A percentile compares a stretch with the other conserved stretches of the same genome.
Evolutionary conservation across 306 rosid genomes (phyloP).

Genomic region (Cicer yamashitae): DNA sequence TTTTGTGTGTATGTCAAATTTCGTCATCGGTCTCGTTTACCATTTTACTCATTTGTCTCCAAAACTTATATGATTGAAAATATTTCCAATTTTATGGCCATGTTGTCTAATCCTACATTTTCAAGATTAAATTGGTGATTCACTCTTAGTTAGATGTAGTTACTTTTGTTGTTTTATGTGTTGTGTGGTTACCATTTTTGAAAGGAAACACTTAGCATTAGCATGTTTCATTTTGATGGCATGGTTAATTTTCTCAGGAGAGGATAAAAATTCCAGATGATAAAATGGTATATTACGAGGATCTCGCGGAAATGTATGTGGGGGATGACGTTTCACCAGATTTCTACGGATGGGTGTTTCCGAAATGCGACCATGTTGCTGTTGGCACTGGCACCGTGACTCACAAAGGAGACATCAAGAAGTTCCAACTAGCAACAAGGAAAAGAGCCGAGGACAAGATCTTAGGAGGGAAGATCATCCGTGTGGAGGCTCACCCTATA

Average conservation of each 20-base stretch:
- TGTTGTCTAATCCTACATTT: neutral
- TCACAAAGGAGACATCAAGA: slow-evolving; percentile 98
- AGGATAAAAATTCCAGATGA: slow-evolving; percentile 90
- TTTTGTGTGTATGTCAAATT: neutral
- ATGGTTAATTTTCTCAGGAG: slow-evolving; percentile 61
- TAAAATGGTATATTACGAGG: slow-evolving; percentile 89
- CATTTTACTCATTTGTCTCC: neutral
- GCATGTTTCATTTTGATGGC: slow-evolving; percentile 1
- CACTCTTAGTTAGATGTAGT: neutral
- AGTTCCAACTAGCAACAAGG: slow-evolving; percentile 95
- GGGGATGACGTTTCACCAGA: slow-evolving; percentile 99
- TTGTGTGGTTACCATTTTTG: neutral
- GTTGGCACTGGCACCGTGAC: slow-evolving; percentile 98
- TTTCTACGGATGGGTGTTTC: slow-evolving; percentile 98
- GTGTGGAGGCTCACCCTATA: slow-evolving; percentile 98
- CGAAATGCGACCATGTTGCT: slow-evolving; percentile 96
- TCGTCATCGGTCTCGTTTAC: neutral
- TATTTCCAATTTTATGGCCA: neutral
- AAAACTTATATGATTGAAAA: neutral
- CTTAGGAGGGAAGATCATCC: slow-evolving; percentile 80
- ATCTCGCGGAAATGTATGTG: slow-evolving; percentile 95
- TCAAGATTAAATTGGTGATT: neutral
- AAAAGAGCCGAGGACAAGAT: slow-evolving; percentile 96
- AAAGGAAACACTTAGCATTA: slow-evolving; percentile 11
- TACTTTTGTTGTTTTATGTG: neutral